Conservation (phyloP, 2,329 filamentous ascomycete species). For the Gnomoniopsis sp. region DNA sequence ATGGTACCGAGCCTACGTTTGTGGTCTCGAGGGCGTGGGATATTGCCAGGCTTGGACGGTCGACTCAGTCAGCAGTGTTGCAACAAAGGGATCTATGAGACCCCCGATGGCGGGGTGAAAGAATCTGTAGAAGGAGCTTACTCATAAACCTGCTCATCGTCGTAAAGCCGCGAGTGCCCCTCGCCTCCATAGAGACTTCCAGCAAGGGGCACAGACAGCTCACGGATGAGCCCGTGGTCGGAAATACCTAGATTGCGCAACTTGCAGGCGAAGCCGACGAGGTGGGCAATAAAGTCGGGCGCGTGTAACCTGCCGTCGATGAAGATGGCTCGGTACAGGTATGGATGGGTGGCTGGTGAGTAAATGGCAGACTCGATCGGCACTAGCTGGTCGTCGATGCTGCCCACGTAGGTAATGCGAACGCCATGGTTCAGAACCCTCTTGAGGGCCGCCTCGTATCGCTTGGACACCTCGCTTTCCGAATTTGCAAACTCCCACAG, state of each 20-base stretch:
- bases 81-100: no score
- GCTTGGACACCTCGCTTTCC: conserved; percentile 75
- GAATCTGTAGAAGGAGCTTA: conserved; percentile 34
- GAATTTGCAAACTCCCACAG: conserved; percentile 90
- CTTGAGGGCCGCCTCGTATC: conserved; percentile 74
- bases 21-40: conserved; percentile 72
- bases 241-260: conserved; percentile 88
- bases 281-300: conserved; percentile 87
- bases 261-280: conserved; percentile 91
- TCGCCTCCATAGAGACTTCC: conserved; percentile 90
- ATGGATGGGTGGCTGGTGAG: conserved; percentile 80
- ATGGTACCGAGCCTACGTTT: conserved; percentile 41
- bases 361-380: conserved; percentile 92
- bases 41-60: conserved; percentile 55
- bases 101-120: no score
- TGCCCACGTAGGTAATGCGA: conserved; percentile 83
- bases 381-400: conserved; percentile 95
- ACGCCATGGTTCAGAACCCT: conserved; percentile 74
- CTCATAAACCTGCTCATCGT: conserved; percentile 82
- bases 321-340: conserved; percentile 94
- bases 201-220: conserved; percentile 82
- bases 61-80: no score
- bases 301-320: conserved; percentile 90
- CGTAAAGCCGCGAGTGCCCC: conserved; percentile 90
- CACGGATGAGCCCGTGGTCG: conserved; percentile 89